Conservation (phyloP, 768 basidiomycete species). For the Pleurotus djamor region DNA sequence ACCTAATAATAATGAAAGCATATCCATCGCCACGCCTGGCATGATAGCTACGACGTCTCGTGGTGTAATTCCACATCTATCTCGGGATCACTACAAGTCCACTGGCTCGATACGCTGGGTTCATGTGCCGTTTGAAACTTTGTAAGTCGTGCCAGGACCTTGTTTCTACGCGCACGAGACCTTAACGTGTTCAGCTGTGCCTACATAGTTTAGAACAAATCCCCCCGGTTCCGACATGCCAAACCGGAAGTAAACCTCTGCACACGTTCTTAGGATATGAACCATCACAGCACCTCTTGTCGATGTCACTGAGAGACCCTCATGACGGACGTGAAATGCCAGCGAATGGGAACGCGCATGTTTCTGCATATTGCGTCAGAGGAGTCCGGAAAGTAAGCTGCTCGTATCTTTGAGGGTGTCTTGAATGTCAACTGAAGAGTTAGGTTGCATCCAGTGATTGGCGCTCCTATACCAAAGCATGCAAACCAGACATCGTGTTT, state of each 20-base stretch:
- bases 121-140: constrained; percentile 76
- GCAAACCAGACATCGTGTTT: constrained; percentile 68
- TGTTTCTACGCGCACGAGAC: background rate
- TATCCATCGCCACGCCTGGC: constrained; percentile 58
- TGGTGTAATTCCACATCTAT: constrained; percentile 73
- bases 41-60: constrained; percentile 65
- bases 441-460: constrained; percentile 60
- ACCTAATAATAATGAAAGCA: constrained; percentile 11
- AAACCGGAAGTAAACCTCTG: constrained; percentile 49
- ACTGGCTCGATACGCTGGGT: constrained; percentile 59
- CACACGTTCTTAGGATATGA: constrained; percentile 65
- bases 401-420: background rate
- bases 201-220: constrained; percentile 54
- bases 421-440: background rate
- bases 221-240: constrained; percentile 66
- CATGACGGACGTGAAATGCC: constrained; percentile 67
- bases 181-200: constrained; percentile 4
- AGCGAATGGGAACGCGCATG: constrained; percentile 57
- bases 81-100: constrained; percentile 51
- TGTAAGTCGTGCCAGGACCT: constrained; percentile 50
- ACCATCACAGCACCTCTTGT: constrained; percentile 45
- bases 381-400: constrained; percentile 69
- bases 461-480: constrained; percentile 47
- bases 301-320: constrained; percentile 66
- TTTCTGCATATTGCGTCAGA: constrained; percentile 58